Evolutionary conservation across 202 grass and related monocot genomes (phyloP), one percentile per base, ranked within the genome.

Genomic region (Elaeis oleifera): DNA sequence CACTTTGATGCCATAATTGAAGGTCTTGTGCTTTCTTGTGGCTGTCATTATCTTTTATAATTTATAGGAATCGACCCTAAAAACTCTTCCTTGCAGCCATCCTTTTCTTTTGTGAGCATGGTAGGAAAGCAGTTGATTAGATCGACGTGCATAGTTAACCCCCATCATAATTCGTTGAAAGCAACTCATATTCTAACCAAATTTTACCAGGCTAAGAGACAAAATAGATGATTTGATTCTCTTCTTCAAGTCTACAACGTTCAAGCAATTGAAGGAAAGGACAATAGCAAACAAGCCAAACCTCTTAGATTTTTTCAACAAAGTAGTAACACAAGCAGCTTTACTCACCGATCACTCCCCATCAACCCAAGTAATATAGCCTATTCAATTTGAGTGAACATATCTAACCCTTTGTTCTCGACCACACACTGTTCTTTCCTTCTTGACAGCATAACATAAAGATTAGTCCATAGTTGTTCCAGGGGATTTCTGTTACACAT

Each of bases 401-500:
- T 23, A 55, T 48, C 52, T 56, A 20, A 28, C 23, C 18, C 18
- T 39, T 5, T 49, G 14, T 53, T 20, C 20, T 44, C 51, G 23
- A 28, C 15, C 21, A 25, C 56, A 18, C 53, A 21, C 28, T 8
- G 19, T 21, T 17, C 19, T 16, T 67, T 13, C 50, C 53, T 44
- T 44, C 20, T 18, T 54, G 7, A 27, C 64, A 54, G 21, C 17
- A 54, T 67, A 18, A 6, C 51, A 67, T 67, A 19, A 21, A 61
- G 19, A 7, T 70, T 36, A 71, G 56, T 52, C 58, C 68, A 17
- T 19, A 52, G 5, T 20, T 52, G 26, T 7, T 16, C 44, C 23
- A 36, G n/a, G 18, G 5, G n/a, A 5, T 5, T 25, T 24, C n/a
- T 13, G 2, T 87, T 67, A 81, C 66, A 85, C 78, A 23, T 29